phyloP scores from a whole-genome alignment of 2,329 filamentous ascomycete species.

The Zymoseptoria crescenta region DNA sequence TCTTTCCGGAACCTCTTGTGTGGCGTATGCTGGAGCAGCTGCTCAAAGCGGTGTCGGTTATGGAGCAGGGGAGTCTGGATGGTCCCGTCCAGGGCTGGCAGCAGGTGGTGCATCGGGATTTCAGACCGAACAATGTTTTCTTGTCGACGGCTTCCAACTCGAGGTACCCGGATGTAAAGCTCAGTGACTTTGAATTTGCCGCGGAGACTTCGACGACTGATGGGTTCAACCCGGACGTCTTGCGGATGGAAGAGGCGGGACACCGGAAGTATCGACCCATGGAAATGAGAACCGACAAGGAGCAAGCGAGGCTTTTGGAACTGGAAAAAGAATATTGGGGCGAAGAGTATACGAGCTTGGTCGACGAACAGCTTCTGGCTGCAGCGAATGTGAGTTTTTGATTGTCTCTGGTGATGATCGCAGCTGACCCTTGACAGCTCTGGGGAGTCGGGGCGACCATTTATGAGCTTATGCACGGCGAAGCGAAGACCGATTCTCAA shows the following conservation, averaged over 20 bases:
- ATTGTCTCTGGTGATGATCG: neutral
- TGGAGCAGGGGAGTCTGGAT: slow-evolving; percentile 3
- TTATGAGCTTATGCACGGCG: neutral
- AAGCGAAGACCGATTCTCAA: too few relatives aligned
- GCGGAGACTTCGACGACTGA: neutral
- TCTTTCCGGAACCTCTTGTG: slow-evolving; percentile 1
- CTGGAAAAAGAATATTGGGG: neutral
- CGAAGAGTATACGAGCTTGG: neutral
- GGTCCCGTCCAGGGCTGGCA: neutral
- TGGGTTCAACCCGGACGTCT: neutral
- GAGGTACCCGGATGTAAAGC: neutral
- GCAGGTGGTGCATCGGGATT: slow-evolving; percentile 2
- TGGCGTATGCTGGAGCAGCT: slow-evolving; percentile 6
- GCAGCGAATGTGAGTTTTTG: neutral
- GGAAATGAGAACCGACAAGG: neutral
- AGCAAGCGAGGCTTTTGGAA: neutral
- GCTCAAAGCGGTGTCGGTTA: neutral
- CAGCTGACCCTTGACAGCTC: neutral
- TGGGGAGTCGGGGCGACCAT: neutral
- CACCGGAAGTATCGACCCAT: neutral
- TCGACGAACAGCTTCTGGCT: neutral
- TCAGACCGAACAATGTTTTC: neutral
- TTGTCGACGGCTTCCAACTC: neutral
- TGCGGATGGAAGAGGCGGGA: neutral
- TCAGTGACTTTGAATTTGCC: slow-evolving; percentile 1